Evolutionary conservation across 2,329 filamentous ascomycete genomes (phyloP), one percentile per base, ranked within the genome.

Genomic region (Aureobasidium sp.): DNA sequence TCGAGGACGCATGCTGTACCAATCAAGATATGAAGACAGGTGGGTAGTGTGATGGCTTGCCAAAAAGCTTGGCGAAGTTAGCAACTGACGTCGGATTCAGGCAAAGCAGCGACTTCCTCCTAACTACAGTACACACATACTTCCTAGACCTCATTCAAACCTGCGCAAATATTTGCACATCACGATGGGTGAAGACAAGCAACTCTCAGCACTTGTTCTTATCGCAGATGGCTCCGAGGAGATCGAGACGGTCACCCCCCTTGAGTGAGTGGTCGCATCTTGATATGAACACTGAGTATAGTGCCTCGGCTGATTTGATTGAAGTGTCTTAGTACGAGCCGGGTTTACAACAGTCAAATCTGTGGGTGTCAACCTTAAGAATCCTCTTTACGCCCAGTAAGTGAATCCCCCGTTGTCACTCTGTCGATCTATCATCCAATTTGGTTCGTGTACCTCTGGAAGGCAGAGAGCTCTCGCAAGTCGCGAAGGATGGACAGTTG

Each of bases 211-310:
- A 19, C 63, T 75, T 15, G 68, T 75, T 3, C 65, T 75, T 9
- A 64, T 75, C 15, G 72, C 73, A 3, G 71, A 74, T 64, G 73
- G 73, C 40, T 69, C 68, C 0, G 73, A 75, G 63, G 73, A 75
- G 64, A 74, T 74, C 60, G 73, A 75, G 58, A 74, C 74, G 51
- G 71, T 75, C 8, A 74, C 71, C 4, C 68, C 72, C 1, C 74
- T 74, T 47, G 73, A 75, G 67, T 72, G 70, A 40, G 60, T 47
- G 6, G n/a, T 21, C 25, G 21, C 8, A 49, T 37, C 19, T 49
- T 23, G 25, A 27, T 46, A 37, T 29, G 29, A 10, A 27, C 13
- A n/a, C 23, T 46, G 7, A 19, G 23, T 10, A 42, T 8, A 38
- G 23, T 50, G 40, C 42, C 40, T 42, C 42, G 35, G 38, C 43